These are phyloP conservation scores for Simmondsia chinensis DNA, from an alignment of 148 eudicot genomes.

Conservation along the genomic window DNA sequence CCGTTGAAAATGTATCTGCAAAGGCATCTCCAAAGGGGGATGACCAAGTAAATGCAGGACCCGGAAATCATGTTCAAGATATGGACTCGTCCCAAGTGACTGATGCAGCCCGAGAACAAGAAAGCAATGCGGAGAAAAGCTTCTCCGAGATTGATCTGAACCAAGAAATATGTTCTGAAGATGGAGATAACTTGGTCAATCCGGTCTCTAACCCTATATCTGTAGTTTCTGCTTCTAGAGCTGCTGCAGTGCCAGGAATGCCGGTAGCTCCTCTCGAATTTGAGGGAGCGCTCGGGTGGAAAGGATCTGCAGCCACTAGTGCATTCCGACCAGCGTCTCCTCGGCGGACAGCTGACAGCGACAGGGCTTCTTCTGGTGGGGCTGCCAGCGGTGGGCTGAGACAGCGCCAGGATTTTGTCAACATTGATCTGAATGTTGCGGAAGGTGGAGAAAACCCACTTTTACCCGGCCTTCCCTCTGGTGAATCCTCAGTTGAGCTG, in stretches of 20 bases:
- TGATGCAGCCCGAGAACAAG: conserved; percentile 31
- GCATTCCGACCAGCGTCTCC: conserved; percentile 77
- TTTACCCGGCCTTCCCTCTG: conserved; percentile 27
- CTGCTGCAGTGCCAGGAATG: conserved; percentile 44
- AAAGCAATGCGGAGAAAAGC: conserved; percentile 24
- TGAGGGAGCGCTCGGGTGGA: conserved; percentile 89
- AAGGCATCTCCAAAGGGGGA: conserved; percentile 17
- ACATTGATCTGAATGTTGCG: conserved; percentile 71
- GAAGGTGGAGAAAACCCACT: conserved; percentile 34
- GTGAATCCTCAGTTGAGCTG: conserved; percentile 39
- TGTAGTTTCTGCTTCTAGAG: conserved; percentile 67
- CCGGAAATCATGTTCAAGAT: conserved; percentile 28
- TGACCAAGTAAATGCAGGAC: conserved; percentile 19
- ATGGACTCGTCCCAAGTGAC: conserved; percentile 40
- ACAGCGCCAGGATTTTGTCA: conserved; percentile 38
- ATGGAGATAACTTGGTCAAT: conserved; percentile 25
- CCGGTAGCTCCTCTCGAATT: conserved; percentile 59
- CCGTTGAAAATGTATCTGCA: conserved; percentile 16
- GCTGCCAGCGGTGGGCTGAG: conserved; percentile 46
- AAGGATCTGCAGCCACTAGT: conserved; percentile 93
- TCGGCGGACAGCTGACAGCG: conserved; percentile 42
- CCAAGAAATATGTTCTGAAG: conserved; percentile 51
- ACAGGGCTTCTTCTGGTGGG: conserved; percentile 26
- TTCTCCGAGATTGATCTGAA: conserved; percentile 60
- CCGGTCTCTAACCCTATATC: conserved; percentile 39